Evolutionary conservation across 2,329 filamentous ascomycete species (phyloP), one percentile per base, ranked within the genome.

Genomic region (Pezicula rhizophila): DNA sequence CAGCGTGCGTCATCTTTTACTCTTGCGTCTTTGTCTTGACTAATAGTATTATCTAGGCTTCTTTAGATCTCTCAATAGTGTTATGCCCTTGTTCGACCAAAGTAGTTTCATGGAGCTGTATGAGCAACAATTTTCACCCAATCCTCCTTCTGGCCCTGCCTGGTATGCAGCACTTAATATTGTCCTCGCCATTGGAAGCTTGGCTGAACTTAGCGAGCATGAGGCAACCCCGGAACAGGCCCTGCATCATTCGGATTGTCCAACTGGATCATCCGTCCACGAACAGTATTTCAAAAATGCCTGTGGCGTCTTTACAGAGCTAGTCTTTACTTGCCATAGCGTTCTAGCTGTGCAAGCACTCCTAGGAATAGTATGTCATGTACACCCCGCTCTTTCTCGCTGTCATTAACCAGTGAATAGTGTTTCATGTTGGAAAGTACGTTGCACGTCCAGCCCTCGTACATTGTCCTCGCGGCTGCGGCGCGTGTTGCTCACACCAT

Each of bases 81-180:
- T 40, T 34, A 49, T 49, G 31, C 49, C 49, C 12, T 41, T 51
- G 7, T 51, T 39, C 26, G 46, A 51, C 8, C 17, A 41, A 26
- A 46, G 40, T n/a, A 26, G 14, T 10, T 47, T 51, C 23, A 49
- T 48, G 46, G 34, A 34, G 11, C 25, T 25, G 2, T 49, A 26
- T 39, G 42, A 15, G 28, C 33, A 10, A 11, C 45, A 51, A 18
- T 49, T 45, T 38, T 45, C 42, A n/a, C 23, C 28, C 15, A 51
- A 42, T 20, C 39, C 41, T 23, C 42, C 46, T 18, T n/a, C 28
- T 18, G 38, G 20, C 17, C 5, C 28, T 20, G 46, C 46, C 3
- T 51, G 49, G 49, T 51, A 48, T 48, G 49, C 49, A 12, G 49
- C 39, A 11, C 25, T 51, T 2, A 49, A 51, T 38, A 26, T 49